Evolutionary conservation across 1,284 basidiomycete genomes (phyloP).

Genomic region (Rhodofomes roseus): DNA sequence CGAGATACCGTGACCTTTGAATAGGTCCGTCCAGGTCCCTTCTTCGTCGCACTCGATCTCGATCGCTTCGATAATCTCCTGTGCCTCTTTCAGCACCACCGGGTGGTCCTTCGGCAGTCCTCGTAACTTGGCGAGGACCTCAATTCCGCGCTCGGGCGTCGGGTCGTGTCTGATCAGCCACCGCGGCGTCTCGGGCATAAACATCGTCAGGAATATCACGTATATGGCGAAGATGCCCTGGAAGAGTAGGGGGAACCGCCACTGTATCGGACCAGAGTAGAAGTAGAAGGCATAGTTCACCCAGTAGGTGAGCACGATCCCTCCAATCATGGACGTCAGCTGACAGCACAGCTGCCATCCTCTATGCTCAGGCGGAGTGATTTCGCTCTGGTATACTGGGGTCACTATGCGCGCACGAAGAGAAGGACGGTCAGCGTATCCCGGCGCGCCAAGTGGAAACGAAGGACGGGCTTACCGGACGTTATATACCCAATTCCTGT

Average conservation of each 20-base stretch:
- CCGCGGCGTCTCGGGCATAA: constrained; percentile 39
- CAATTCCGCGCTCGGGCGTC: constrained; percentile 7
- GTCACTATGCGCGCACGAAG: constrained; percentile 13
- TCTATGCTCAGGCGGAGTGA: constrained; percentile 15
- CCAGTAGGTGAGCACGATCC: constrained; percentile 37
- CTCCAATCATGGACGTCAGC: constrained; percentile 20
- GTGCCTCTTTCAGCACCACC: constrained; percentile 3
- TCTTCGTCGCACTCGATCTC: constrained; percentile 9
- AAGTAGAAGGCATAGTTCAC: constrained; percentile 42
- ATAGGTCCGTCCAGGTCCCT: constrained; percentile 10
- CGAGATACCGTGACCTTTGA: constrained; percentile 9
- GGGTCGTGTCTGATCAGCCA: constrained; percentile 42
- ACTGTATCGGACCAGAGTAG: constrained; percentile 33
- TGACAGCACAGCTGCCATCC: constrained; percentile 20
- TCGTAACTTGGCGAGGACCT: constrained; percentile 9
- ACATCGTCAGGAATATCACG: constrained; percentile 33
- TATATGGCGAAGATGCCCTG: constrained; percentile 40
- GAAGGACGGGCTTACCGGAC: constrained; percentile 3
- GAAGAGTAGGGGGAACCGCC: constrained; percentile 42
- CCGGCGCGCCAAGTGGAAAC: not conserved
- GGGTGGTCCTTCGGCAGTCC: constrained; percentile 7
- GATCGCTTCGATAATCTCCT: constrained; percentile 9
- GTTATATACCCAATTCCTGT: constrained; percentile 12
- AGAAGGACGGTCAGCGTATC: not conserved
- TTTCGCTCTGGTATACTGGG: constrained; percentile 23